phyloP scores from a whole-genome alignment of 2,329 filamentous ascomycete species.

The Clarireedia monteithiana region DNA sequence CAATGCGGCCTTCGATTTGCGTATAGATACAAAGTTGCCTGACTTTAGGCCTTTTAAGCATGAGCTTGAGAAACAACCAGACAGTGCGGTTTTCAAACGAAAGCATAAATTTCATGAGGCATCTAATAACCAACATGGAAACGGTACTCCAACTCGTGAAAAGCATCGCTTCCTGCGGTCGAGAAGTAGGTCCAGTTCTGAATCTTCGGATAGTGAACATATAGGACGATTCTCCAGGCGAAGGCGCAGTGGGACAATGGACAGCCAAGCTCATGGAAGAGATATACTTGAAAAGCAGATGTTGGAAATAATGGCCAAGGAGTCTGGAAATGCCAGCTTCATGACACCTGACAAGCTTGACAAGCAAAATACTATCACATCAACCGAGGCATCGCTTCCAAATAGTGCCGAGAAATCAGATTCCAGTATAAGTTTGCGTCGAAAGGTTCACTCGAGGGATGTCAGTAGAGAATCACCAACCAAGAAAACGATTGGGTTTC shows the following conservation, averaged over 20 bases:
- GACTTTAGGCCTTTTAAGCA: conserved; percentile 27
- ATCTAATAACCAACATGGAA: conserved; percentile 46
- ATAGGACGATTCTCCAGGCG: conserved; percentile 29
- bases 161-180: conserved; percentile 46
- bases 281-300: conserved; percentile 55
- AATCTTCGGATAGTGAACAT: conserved; percentile 49
- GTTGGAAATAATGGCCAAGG: conserved; percentile 50
- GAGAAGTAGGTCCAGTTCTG: conserved; percentile 48
- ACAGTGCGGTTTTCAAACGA: conserved; percentile 49
- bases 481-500: conserved; percentile 15
- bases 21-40: conserved; percentile 27
- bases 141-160: conserved; percentile 43
- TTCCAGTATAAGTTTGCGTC: conserved; percentile 9
- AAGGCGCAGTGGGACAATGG: conserved; percentile 37
- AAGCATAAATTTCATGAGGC: conserved; percentile 47
- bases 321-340: conserved; percentile 32
- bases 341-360: conserved; percentile 12
- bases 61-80: conserved; percentile 29
- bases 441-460: conserved; percentile 17
- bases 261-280: conserved; percentile 38
- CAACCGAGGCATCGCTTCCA: conserved; percentile 14
- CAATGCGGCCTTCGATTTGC: conserved; percentile 17
- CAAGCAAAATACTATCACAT: conserved; percentile 8
- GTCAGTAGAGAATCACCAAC: conserved; percentile 10
- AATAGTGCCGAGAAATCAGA: conserved; percentile 11